These are phyloP conservation scores for Triticum dicoccoides DNA, from an alignment of 176 grass and related monocot genomes.

Conservation along the genomic window DNA sequence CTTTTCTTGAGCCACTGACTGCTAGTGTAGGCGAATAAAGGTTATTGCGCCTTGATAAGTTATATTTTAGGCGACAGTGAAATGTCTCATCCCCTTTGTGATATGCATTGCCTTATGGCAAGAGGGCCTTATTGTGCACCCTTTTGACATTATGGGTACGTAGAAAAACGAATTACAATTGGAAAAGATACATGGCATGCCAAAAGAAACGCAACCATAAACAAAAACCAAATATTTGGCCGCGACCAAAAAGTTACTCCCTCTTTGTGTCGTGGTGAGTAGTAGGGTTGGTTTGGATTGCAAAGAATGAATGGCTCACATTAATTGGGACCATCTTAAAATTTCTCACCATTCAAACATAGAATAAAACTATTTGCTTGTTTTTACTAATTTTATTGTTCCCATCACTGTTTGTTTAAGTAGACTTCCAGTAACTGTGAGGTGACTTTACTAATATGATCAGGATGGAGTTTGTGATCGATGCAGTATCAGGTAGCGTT, in stretches of 20 bases:
- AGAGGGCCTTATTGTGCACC: background rate
- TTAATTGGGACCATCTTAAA: no score
- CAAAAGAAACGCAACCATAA: no score
- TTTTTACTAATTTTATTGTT: background rate
- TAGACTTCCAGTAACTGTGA: background rate
- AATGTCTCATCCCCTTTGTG: background rate
- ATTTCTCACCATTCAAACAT: background rate
- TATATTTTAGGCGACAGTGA: background rate
- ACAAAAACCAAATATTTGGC: no score
- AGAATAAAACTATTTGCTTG: background rate
- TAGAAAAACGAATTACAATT: background rate
- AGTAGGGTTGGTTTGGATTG: no score
- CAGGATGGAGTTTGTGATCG: background rate
- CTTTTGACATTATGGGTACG: background rate
- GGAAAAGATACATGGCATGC: background rate
- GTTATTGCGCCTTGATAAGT: background rate
- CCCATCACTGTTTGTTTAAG: background rate
- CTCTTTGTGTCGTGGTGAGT: no score
- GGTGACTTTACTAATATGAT: background rate
- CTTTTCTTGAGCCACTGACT: background rate
- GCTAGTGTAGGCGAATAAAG: background rate
- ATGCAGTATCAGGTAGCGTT: background rate
- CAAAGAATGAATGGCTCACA: no score
- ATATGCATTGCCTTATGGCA: background rate
- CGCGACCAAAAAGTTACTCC: no score